These are phyloP conservation scores for Gigaspora rosea DNA, from an alignment of 192 early-diverging fungal genomes.

Conservation along the genomic window DNA sequence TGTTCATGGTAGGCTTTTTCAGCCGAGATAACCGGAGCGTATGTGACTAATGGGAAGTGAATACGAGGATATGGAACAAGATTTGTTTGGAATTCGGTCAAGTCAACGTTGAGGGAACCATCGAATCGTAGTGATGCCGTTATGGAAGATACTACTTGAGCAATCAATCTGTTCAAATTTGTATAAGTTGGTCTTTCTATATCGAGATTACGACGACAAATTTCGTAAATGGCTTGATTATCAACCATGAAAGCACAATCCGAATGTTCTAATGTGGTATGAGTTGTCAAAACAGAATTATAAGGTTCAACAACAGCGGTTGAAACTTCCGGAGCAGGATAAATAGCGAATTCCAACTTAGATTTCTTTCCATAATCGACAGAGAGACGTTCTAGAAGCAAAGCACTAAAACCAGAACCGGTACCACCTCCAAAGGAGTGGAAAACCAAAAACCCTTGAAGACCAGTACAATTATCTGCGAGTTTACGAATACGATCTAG, in stretches of 20 bases:
- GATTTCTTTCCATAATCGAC: conserved; percentile 99
- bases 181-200: conserved; percentile 96
- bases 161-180: conserved; percentile 97
- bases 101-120: conserved; percentile 97
- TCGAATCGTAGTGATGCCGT: conserved; percentile 98
- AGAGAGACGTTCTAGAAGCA: conserved; percentile 97
- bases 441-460: conserved; percentile 99
- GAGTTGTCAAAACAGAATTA: conserved; percentile 99
- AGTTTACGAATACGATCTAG: conserved; percentile 97
- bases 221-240: conserved; percentile 99
- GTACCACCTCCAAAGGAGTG: conserved; percentile 99
- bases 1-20: conserved; percentile 98
- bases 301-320: conserved; percentile 98
- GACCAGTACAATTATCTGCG: conserved; percentile 96
- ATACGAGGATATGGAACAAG: conserved; percentile 99
- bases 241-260: conserved; percentile 99
- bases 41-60: conserved; percentile 98
- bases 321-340: conserved; percentile 96
- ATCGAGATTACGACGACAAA: conserved; percentile 97
- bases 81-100: conserved; percentile 99
- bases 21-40: conserved; percentile 92
- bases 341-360: conserved; percentile 99
- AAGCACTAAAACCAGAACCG: conserved; percentile 97
- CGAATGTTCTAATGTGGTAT: conserved; percentile 98
- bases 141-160: conserved; percentile 99